Base-by-base conservation (phyloP, 2,329 filamentous ascomycete genomes). In the Xenoacremonium recifei region DNA sequence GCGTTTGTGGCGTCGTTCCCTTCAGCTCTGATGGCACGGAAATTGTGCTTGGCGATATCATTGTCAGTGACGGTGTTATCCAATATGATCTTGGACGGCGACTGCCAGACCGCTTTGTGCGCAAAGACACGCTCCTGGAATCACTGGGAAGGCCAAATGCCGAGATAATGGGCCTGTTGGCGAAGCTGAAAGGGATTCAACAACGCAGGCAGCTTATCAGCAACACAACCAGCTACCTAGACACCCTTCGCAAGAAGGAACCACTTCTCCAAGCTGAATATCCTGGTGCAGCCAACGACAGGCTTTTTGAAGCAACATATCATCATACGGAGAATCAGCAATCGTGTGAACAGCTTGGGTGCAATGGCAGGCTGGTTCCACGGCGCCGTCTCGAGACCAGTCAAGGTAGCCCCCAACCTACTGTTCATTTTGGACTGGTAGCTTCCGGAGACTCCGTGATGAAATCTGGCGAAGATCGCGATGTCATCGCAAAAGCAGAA, bases 381-480 rank as follows among this genome's bases (percentile, higher is more conserved):
- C 23, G 23, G 13, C 9, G 23, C 23, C 23, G 23, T 27, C 23
- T 27, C 23, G 23, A 2, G 40, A 45, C 21, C 37, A 3, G 15
- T 40, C 52, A 3, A 30, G 35, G 9, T 16, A n/a, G 21, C 3
- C 43, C 39, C 6, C 7, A 16, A 17, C 45, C 43, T 11, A 11
- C 23, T 10, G 25, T 54, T 16, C 44, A 50, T 36, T 56, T 70
- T 23, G 68, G 69, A 1, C 44, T 48, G 1, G 58, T 71, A 6
- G 68, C 55, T 3, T 68, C 65, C 4, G 66, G 59, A 5, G 61
- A 71, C 33, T 53, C 52, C 2, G 63, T 72, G 2, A 66, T 73
- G 46, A 68, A 66, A 11, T 52, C 47, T 7, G 64, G 60, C 2
- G 35, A 51, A 11, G 47, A 62, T 13, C 60, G 69, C 11, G 69